These are phyloP conservation scores for Bremia lactucae DNA, from an alignment of 352 stramenopile species.

Conservation along the genomic window DNA sequence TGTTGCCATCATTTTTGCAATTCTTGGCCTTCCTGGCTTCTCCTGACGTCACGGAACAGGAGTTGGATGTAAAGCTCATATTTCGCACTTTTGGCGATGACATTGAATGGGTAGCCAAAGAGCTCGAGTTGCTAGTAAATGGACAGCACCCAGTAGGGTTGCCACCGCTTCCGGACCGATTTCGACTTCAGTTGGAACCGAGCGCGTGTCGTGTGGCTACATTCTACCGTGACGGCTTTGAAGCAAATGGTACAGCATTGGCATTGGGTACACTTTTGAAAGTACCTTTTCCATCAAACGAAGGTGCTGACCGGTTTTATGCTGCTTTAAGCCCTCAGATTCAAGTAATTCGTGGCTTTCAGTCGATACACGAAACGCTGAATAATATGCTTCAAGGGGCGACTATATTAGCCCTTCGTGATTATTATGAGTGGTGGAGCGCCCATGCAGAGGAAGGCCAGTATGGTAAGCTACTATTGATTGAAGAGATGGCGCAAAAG, in stretches of 20 bases:
- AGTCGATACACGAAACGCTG: constrained; percentile 32
- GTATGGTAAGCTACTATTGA: constrained; percentile 67
- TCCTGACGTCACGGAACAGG: constrained; percentile 9
- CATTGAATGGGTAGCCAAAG: constrained; percentile 57
- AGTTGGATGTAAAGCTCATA: constrained; percentile 44
- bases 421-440: constrained; percentile 84
- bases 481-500: constrained; percentile 18
- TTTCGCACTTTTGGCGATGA: constrained; percentile 81
- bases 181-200: constrained; percentile 33
- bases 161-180: constrained; percentile 28
- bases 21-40: constrained; percentile 49
- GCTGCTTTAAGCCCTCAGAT: constrained; percentile 11
- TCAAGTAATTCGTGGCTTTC: constrained; percentile 49
- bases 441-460: constrained; percentile 60
- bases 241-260: constrained; percentile 38
- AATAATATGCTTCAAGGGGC: constrained; percentile 21
- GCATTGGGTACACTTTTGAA: constrained; percentile 53
- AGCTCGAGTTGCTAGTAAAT: constrained; percentile 56
- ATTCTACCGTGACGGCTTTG: constrained; percentile 69
- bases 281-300: constrained; percentile 45
- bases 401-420: constrained; percentile 50
- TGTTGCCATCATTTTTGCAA: constrained; percentile 71
- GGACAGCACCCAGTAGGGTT: constrained; percentile 47
- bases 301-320: too few relatives aligned
- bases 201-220: constrained; percentile 31